Conservation (phyloP, 1,284 basidiomycete genomes). For the Megacollybia platyphylla region DNA sequence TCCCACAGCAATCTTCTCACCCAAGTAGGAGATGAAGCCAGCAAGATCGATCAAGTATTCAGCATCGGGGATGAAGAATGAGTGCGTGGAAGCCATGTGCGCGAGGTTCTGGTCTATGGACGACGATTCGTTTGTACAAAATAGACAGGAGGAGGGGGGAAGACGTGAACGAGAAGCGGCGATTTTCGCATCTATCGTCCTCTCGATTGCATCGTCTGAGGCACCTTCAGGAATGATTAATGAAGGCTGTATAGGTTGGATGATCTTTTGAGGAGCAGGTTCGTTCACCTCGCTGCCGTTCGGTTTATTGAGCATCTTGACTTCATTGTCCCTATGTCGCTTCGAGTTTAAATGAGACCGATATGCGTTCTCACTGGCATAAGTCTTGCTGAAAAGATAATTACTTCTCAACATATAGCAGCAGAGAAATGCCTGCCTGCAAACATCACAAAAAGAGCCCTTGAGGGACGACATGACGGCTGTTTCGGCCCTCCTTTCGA, state of each 20-base stretch:
- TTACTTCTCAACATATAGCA: constrained; percentile 4
- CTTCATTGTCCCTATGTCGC: constrained; percentile 79
- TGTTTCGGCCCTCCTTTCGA: constrained; percentile 65
- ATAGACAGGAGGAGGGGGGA: constrained; percentile 68
- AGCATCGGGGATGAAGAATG: constrained; percentile 94
- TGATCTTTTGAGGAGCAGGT: constrained; percentile 6
- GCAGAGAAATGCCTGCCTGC: constrained; percentile 42
- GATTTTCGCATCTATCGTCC: constrained; percentile 64
- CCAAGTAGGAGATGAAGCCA: constrained; percentile 80
- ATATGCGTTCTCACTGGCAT: constrained; percentile 85
- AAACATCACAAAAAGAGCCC: constrained; percentile 63
- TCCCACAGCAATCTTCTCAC: constrained; percentile 87
- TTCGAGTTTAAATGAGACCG: constrained; percentile 81
- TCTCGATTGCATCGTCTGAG: constrained; percentile 37
- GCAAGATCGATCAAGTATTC: constrained; percentile 80
- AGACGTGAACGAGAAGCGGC: constrained; percentile 62
- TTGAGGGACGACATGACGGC: constrained; percentile 55
- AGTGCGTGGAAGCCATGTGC: constrained; percentile 85
- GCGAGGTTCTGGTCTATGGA: constrained; percentile 59
- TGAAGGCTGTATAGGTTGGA: constrained; percentile 6
- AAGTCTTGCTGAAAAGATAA: constrained; percentile 60
- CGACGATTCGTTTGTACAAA: constrained; percentile 54
- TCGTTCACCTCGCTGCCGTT: constrained; percentile 1
- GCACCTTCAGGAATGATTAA: constrained; percentile 25
- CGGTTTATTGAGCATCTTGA: constrained; percentile 28